Base-by-base conservation (phyloP, 2,329 filamentous ascomycete genomes). In the Ceratocystis smalleyi region DNA sequence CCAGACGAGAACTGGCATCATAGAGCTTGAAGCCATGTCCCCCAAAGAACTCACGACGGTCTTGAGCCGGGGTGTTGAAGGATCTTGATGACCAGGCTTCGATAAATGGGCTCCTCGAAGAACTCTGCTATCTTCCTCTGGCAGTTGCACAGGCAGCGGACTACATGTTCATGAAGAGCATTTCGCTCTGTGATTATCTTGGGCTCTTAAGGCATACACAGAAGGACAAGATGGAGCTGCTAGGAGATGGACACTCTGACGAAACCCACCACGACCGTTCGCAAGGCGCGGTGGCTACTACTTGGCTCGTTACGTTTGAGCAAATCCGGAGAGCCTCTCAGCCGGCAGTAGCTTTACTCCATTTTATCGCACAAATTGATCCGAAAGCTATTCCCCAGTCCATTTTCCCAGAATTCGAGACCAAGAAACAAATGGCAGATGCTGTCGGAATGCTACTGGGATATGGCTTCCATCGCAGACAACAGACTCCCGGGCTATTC, bases 111-210 rank as follows among this genome's bases (percentile, higher is more conserved):
- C 12, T 40, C 35, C 35, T 40, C 3, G 4, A 43, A 8, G 24
- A 64, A 2, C 60, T 69, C 4, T 54, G 49, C 8, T 49, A 65
- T 45, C 66, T 68, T 15, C 68, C 68, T 1, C 43, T 69, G 49
- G 67, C 67, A 3, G 68, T 69, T 27, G 47, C 27, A 4, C 67
- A 68, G 51, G 68, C 67, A 15, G 62, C 67, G 1, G 65, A 64
- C 12, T 69, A 68, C 27, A 65, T 69, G 10, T 65, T 55, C 43
- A 47, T 45, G 27, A 65, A 62, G 8, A 19, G 24, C 2, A 22
- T 43, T 15, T 17, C 30, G 5, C n/a, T 64, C 8, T 19, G 43
- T 22, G 49, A 35, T 40, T 30, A 54, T 27, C 17, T 54, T 27
- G n/a, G 30, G 0, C 17, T 15, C 19, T 24, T 54, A 7, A 2